Base-by-base conservation (phyloP, 768 basidiomycete genomes). In the Suillus sp. region DNA sequence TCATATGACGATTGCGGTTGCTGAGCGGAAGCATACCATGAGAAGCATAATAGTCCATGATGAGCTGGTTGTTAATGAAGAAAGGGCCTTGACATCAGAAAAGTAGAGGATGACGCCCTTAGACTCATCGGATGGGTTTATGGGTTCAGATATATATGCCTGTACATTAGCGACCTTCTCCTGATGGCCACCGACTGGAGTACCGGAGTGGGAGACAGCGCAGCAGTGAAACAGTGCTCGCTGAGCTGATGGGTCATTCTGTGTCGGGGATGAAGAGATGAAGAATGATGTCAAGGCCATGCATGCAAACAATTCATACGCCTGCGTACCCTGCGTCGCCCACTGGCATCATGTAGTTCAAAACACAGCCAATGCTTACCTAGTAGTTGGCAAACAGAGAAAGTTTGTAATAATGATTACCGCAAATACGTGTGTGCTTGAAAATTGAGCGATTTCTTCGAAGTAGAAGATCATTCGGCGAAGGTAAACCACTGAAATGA, bases 41-140 rank as follows among this genome's bases (percentile, higher is more conserved):
- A 2, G 80, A 74, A 10, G 86, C 84, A 65, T 82, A 85, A 64
- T 80, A 87, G 68, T 87, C 86, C 68, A 84, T 83, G 5, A 86
- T 62, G 5, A 86, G 72, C 70, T 84, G 74, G 42, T 81, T 80
- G 65, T 86, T 86, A 51, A 81, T 50, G 66, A 72, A 83, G 56
- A 84, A 77, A 0, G 85, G 83, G 0, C 85, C 84, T 66, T 84
- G 20, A 86, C 78, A 68, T 87, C 86, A 3, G 83, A 64, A 63
- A 82, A 78, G 76, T 78, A 86, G n/a, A 87, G 67, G n/a, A 86
- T 71, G 54, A 87, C 75, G 50, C 78, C 81, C 59, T 69, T 67
- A 63, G 78, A 78, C n/a, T n/a, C n/a, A 16, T 65, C 61, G 9
- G 35, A 60, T 34, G 63, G 35, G 7, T 65, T 68, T 10, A 76